Percentiles rank a stretch among this genome's conserved stretches.
Conservation (phyloP, 2,329 filamentous ascomycete genomes). For the Pseudofabraea citricarpa region DNA sequence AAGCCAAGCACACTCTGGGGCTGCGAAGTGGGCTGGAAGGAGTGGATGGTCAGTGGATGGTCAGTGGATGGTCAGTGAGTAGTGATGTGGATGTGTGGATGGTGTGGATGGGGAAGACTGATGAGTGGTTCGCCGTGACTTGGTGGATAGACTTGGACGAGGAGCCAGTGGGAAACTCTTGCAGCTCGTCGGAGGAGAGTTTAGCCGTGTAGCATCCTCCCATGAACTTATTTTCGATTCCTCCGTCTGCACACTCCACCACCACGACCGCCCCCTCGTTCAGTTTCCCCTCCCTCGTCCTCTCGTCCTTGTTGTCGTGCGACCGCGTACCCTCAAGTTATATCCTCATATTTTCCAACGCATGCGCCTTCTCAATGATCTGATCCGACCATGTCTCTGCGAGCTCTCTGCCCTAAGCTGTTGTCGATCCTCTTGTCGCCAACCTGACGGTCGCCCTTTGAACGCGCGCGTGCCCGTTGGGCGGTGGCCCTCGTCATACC, state of each 20-base stretch:
- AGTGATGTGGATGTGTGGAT: too few species aligned
- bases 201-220: background rate
- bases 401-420: background rate
- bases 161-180: too few species aligned
- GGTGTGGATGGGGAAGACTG: too few species aligned
- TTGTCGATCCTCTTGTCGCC: background rate
- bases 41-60: too few species aligned
- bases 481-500: background rate
- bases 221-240: conserved; percentile 23
- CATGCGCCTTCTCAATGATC: background rate
- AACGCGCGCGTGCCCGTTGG: conserved; percentile 34
- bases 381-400: conserved; percentile 1
- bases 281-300: too few species aligned
- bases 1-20: too few species aligned
- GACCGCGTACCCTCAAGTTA: too few species aligned
- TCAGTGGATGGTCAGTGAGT: too few species aligned
- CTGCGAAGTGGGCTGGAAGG: too few species aligned
- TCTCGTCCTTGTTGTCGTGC: background rate
- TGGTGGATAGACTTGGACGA: too few species aligned
- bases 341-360: too few species aligned
- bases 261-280: conserved; percentile 22
- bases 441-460: background rate
- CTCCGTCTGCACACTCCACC: background rate
- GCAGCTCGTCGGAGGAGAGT: background rate
- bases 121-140: too few species aligned